A percentile compares a stretch with the other conserved stretches of the same genome.
phyloP scores from a whole-genome alignment of 2,329 filamentous ascomycete species.

The Stylonectria norvegica region DNA sequence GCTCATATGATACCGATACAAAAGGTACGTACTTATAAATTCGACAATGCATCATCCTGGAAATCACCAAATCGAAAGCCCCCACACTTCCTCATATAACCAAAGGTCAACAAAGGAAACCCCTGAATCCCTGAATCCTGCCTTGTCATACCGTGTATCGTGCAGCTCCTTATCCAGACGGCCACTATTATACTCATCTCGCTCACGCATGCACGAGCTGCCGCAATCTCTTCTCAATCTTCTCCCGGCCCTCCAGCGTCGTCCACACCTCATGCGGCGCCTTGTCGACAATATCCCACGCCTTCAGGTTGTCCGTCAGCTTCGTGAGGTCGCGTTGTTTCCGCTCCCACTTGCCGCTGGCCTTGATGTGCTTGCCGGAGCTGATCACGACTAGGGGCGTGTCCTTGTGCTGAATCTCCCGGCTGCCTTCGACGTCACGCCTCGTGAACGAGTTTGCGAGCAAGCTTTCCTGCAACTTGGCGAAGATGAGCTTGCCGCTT shows the following conservation, averaged over 20 bases:
- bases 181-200: neutral
- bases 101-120: neutral
- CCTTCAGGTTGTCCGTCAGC: slow-evolving; percentile 72
- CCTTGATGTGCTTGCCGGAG: slow-evolving; percentile 68
- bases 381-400: slow-evolving; percentile 79
- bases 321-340: slow-evolving; percentile 82
- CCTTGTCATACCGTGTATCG: too few species aligned
- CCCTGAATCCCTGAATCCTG: too few species aligned
- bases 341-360: slow-evolving; percentile 69
- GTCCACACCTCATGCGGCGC: slow-evolving; percentile 87
- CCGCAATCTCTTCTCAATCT: slow-evolving; percentile 75
- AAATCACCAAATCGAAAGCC: neutral
- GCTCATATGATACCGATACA: too few species aligned
- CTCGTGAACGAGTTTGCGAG: slow-evolving; percentile 81
- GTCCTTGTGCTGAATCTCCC: slow-evolving; percentile 72
- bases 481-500: slow-evolving; percentile 79
- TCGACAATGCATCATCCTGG: too few species aligned
- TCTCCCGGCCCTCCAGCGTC: slow-evolving; percentile 65
- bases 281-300: slow-evolving; percentile 83
- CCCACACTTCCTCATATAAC: too few species aligned
- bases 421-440: slow-evolving; percentile 74
- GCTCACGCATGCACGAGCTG: slow-evolving; percentile 54
- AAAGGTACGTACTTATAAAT: too few species aligned
- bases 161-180: too few species aligned
- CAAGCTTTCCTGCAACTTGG: slow-evolving; percentile 87